These are phyloP conservation scores for Penicillium bovifimosum DNA, from an alignment of 495 filamentous ascomycete species.

Conservation along the genomic window DNA sequence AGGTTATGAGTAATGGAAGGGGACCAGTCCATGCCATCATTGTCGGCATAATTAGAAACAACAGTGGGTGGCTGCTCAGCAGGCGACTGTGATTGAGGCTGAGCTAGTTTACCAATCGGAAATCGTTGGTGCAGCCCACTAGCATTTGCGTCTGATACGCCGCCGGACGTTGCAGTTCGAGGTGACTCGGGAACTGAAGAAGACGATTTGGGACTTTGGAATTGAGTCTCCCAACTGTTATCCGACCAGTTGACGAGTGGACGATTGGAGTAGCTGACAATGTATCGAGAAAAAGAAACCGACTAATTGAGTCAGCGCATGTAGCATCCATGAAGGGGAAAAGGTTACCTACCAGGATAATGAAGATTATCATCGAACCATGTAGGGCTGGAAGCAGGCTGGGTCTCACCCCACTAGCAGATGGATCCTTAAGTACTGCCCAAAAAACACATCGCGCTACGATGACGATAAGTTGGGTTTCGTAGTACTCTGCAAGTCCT, in stretches of 20 bases:
- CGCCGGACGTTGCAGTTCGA: slow-evolving; percentile 9
- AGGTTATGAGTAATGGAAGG: slow-evolving; percentile 52
- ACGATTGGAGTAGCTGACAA: slow-evolving; percentile 48
- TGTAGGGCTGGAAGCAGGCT: slow-evolving; percentile 47
- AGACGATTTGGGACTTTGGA: slow-evolving; percentile 25
- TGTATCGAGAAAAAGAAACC: slow-evolving; percentile 39
- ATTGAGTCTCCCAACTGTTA: slow-evolving; percentile 29
- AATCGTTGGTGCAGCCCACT: slow-evolving; percentile 28
- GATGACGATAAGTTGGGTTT: slow-evolving; percentile 58
- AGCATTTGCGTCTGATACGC: slow-evolving; percentile 18
- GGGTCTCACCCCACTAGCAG: slow-evolving; percentile 38
- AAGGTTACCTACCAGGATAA: slow-evolving; percentile 46
- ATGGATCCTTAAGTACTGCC: slow-evolving; percentile 44
- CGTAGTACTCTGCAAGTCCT: slow-evolving; percentile 64
- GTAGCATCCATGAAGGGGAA: background rate
- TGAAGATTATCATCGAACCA: slow-evolving; percentile 49
- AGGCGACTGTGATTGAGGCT: slow-evolving; percentile 18
- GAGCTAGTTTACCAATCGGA: slow-evolving; percentile 37
- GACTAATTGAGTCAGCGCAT: slow-evolving; percentile 25
- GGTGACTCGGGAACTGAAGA: slow-evolving; percentile 11
- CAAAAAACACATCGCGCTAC: slow-evolving; percentile 51
- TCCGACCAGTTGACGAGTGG: slow-evolving; percentile 54
- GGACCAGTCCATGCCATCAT: slow-evolving; percentile 76
- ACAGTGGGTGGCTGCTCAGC: slow-evolving; percentile 25
- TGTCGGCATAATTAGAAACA: slow-evolving; percentile 35